Evolutionary conservation across 768 basidiomycete species (phyloP).

Genomic region (Tremella mesenterica): DNA sequence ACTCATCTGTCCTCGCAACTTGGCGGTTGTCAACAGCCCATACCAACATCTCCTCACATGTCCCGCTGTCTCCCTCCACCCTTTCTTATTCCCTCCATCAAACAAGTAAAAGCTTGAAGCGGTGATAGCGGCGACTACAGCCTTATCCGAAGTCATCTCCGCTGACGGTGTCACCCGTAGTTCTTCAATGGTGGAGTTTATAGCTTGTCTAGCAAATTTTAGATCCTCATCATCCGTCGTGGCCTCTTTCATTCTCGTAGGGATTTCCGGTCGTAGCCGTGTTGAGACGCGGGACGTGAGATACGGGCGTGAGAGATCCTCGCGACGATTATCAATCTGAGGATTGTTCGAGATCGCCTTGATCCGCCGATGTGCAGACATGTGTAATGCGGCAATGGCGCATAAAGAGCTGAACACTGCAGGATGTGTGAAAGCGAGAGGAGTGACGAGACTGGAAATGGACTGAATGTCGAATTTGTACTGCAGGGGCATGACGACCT

Average conservation of each 20-base stretch:
- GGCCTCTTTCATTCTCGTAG: too few species aligned
- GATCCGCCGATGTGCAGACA: constrained; percentile 13
- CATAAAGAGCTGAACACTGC: constrained; percentile 9
- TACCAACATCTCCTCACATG: too few species aligned
- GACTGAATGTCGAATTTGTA: constrained; percentile 4
- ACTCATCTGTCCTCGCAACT: too few species aligned
- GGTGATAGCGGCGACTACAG: constrained; percentile 13
- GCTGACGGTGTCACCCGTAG: background rate
- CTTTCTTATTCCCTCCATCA: constrained; percentile 12
- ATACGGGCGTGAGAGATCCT: too few species aligned
- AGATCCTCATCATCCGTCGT: background rate
- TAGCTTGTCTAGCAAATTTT: background rate
- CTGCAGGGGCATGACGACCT: constrained; percentile 16
- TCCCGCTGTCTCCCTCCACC: too few species aligned
- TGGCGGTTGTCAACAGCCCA: too few species aligned
- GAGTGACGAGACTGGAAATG: constrained; percentile 11
- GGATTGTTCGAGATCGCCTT: too few species aligned
- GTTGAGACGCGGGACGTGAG: too few species aligned
- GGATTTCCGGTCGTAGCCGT: too few species aligned
- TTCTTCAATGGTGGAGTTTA: background rate
- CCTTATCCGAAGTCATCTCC: constrained; percentile 4
- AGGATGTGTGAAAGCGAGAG: constrained; percentile 9
- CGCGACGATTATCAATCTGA: too few species aligned
- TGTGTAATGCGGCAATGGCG: constrained; percentile 15
- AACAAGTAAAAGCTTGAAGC: constrained; percentile 14